Evolutionary conservation across 352 stramenopile species (phyloP).

Genomic region (Phytophthora palmivora): DNA sequence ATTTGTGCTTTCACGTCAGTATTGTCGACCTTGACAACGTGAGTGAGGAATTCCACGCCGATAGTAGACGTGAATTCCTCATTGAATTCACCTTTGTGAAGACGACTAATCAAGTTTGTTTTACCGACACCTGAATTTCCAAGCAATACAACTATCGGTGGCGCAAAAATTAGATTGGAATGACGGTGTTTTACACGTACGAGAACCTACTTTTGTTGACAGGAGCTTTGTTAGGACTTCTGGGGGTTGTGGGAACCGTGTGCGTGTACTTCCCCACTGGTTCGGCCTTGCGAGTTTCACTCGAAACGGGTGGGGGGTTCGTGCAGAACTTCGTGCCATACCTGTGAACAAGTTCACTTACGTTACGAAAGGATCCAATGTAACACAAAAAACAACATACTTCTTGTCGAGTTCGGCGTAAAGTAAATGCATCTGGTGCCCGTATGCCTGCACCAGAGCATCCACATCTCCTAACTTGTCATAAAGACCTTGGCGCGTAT

Average conservation of each 20-base stretch:
- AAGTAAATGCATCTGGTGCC: conserved; percentile 58
- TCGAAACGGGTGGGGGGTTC: conserved; percentile 56
- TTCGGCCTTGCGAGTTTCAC: conserved; percentile 42
- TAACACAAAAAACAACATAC: conserved; percentile 25
- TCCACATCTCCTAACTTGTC: conserved; percentile 81
- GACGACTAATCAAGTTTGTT: conserved; percentile 81
- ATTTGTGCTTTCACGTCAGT: conserved; percentile 87
- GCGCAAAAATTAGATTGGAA: conserved; percentile 8
- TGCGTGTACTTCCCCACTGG: conserved; percentile 18
- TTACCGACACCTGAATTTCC: conserved; percentile 89
- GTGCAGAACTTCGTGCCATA: conserved; percentile 67
- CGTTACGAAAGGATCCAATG: not conserved
- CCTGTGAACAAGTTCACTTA: conserved; percentile 27
- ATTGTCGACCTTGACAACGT: conserved; percentile 73
- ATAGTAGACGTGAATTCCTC: conserved; percentile 87
- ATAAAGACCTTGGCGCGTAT: conserved; percentile 61
- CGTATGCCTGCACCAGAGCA: conserved; percentile 58
- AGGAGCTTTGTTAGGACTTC: conserved; percentile 43
- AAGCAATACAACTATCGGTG: conserved; percentile 72
- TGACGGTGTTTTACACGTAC: not conserved
- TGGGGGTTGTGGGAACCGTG: conserved; percentile 33
- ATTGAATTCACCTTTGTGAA: conserved; percentile 87
- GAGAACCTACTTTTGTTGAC: conserved; percentile 72
- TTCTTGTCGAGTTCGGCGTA: conserved; percentile 79
- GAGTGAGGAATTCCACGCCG: conserved; percentile 89